Evolutionary conservation across 768 basidiomycete species (phyloP).

Genomic region (Tricholoma bakamatsutake): DNA sequence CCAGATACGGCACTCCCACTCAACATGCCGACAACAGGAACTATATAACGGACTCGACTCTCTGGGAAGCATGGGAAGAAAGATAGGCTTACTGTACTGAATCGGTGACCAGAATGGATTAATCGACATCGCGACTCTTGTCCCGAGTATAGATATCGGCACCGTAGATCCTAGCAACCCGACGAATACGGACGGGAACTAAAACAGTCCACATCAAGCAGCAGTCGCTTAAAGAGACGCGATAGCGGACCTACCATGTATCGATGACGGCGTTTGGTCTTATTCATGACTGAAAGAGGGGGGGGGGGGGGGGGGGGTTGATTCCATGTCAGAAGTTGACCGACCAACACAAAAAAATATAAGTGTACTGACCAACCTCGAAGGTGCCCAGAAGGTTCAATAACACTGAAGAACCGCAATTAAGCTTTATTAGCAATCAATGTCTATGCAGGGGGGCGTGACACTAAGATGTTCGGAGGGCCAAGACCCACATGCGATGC

Average conservation of each 20-base stretch:
- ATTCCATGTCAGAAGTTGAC: not conserved
- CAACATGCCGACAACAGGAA: slow-evolving; percentile 83
- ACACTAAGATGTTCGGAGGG: not conserved
- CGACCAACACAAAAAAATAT: not conserved
- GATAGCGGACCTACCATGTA: slow-evolving; percentile 52
- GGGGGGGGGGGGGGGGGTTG: too few relatives aligned
- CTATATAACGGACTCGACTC: slow-evolving; percentile 27
- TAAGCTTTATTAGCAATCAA: not conserved
- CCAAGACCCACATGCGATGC: slow-evolving; percentile 59
- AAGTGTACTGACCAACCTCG: slow-evolving; percentile 57
- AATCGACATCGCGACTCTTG: slow-evolving; percentile 68
- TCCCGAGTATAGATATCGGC: slow-evolving; percentile 73
- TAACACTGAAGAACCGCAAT: slow-evolving; percentile 36
- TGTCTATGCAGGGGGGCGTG: not conserved
- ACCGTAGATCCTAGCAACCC: slow-evolving; percentile 74
- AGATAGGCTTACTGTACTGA: slow-evolving; percentile 58
- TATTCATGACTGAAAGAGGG: slow-evolving; percentile 73
- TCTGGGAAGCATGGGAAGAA: not conserved
- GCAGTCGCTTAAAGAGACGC: not conserved
- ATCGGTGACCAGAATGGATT: slow-evolving; percentile 81
- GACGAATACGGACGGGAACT: slow-evolving; percentile 64
- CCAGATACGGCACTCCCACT: slow-evolving; percentile 76
- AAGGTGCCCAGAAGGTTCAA: slow-evolving; percentile 73
- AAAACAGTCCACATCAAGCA: not conserved
- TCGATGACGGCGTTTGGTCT: slow-evolving; percentile 63